phyloP scores from a whole-genome alignment of 169 alveolate genomes.

The Plasmodium ovale region DNA sequence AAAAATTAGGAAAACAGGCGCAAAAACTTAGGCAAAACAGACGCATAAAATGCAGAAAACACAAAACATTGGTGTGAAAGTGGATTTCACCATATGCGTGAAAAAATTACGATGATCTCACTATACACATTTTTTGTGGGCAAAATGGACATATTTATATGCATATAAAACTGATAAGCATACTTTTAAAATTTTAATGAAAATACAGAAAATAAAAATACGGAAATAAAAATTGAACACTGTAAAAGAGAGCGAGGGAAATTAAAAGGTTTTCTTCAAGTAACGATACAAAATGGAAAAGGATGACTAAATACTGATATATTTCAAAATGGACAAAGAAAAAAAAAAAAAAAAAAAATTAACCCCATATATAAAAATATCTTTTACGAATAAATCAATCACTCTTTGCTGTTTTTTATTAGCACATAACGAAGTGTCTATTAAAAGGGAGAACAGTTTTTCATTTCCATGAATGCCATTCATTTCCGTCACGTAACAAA shows the following conservation, averaged over 20 bases:
- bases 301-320: background rate
- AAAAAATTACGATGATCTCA: too few species aligned
- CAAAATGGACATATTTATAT: background rate
- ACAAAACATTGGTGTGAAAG: too few species aligned
- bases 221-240: background rate
- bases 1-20: too few species aligned
- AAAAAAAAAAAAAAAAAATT: background rate
- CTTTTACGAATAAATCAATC: background rate
- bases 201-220: background rate
- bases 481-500: too few species aligned
- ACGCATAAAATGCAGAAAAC: too few species aligned
- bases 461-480: conserved; percentile 15
- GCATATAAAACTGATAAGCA: background rate
- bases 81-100: background rate
- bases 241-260: too few species aligned
- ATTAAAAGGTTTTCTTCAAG: background rate
- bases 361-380: background rate
- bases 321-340: conserved; percentile 18
- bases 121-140: too few species aligned
- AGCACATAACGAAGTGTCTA: too few species aligned
- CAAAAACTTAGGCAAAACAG: too few species aligned
- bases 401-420: too few species aligned
- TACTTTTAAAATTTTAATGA: background rate
- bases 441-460: too few species aligned
- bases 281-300: conserved; percentile 7